phyloP scores from a whole-genome alignment of 305 asterid genomes.

The Plantago rigida region DNA sequence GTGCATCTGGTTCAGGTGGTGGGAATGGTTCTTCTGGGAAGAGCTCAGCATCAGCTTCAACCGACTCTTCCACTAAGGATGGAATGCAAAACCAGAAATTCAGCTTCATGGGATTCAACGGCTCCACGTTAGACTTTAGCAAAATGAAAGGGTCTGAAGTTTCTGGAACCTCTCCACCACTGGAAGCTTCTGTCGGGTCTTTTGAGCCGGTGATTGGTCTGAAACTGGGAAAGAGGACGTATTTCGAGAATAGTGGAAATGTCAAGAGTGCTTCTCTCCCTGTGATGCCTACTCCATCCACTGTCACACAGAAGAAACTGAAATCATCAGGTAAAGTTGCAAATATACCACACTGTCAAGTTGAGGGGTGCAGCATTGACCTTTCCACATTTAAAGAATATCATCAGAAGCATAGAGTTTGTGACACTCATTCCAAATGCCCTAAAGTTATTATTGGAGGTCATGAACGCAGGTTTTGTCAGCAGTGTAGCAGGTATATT shows the following conservation, averaged over 20 bases:
- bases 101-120: slow-evolving; percentile 26
- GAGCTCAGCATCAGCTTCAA: slow-evolving; percentile 69
- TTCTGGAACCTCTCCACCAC: slow-evolving; percentile 38
- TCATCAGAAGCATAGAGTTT: slow-evolving; percentile 51
- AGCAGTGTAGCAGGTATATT: slow-evolving; percentile 60
- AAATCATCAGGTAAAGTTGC: slow-evolving; percentile 38
- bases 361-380: slow-evolving; percentile 57
- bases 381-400: slow-evolving; percentile 55
- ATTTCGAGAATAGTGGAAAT: slow-evolving; percentile 52
- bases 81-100: slow-evolving; percentile 26
- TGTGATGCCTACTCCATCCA: slow-evolving; percentile 36
- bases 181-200: slow-evolving; percentile 49
- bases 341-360: slow-evolving; percentile 48
- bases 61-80: slow-evolving; percentile 51
- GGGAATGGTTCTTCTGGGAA: slow-evolving; percentile 58
- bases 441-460: slow-evolving; percentile 42
- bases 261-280: slow-evolving; percentile 35
- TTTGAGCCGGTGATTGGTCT: slow-evolving; percentile 57
- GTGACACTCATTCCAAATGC: slow-evolving; percentile 48
- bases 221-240: slow-evolving; percentile 75
- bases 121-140: slow-evolving; percentile 26
- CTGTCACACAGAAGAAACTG: slow-evolving; percentile 37
- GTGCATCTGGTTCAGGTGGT: slow-evolving; percentile 48
- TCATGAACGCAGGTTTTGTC: slow-evolving; percentile 49
- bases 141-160: slow-evolving; percentile 32